Conservation (phyloP, 106 monocot genomes). For the Xerophyta viscosa region DNA sequence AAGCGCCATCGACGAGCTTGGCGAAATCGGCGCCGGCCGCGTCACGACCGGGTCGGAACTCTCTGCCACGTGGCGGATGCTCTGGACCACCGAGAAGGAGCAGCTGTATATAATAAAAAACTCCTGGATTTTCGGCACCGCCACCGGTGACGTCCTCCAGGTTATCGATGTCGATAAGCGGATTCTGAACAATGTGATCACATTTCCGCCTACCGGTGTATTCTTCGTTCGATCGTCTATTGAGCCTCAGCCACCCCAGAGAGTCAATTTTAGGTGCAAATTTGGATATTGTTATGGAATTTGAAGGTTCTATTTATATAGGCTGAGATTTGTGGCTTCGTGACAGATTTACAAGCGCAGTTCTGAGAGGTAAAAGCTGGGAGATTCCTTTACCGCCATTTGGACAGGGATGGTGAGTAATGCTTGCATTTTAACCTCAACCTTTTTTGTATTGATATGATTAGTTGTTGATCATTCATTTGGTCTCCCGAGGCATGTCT, state of each 20-base stretch:
- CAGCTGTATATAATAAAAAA: conserved; percentile 89
- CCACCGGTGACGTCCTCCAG: conserved; percentile 83
- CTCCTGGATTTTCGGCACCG: conserved; percentile 60
- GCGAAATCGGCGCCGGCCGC: conserved; percentile 18
- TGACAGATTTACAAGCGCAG: conserved; percentile 79
- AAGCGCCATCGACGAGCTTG: conserved; percentile 53
- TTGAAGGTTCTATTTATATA: no score
- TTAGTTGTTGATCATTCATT: no score
- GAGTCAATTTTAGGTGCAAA: conserved; percentile 78
- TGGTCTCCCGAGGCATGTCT: no score
- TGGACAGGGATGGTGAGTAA: conserved; percentile 85
- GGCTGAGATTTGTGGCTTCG: neutral
- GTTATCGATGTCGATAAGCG: conserved; percentile 73
- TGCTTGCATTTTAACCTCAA: neutral
- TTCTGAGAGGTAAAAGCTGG: conserved; percentile 73
- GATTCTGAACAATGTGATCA: conserved; percentile 81
- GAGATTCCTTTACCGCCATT: conserved; percentile 93
- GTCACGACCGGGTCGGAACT: conserved; percentile 53
- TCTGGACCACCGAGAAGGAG: conserved; percentile 99
- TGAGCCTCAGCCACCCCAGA: conserved; percentile 57
- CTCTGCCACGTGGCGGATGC: conserved; percentile 83
- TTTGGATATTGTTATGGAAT: no score
- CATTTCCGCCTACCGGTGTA: conserved; percentile 84
- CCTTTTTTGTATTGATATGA: neutral
- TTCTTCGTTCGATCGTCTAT: conserved; percentile 78